Percentiles rank a stretch among this genome's conserved stretches.
These are phyloP conservation scores for Auricularia sp. DNA, from an alignment of 768 basidiomycete species.

Conservation along the genomic window DNA sequence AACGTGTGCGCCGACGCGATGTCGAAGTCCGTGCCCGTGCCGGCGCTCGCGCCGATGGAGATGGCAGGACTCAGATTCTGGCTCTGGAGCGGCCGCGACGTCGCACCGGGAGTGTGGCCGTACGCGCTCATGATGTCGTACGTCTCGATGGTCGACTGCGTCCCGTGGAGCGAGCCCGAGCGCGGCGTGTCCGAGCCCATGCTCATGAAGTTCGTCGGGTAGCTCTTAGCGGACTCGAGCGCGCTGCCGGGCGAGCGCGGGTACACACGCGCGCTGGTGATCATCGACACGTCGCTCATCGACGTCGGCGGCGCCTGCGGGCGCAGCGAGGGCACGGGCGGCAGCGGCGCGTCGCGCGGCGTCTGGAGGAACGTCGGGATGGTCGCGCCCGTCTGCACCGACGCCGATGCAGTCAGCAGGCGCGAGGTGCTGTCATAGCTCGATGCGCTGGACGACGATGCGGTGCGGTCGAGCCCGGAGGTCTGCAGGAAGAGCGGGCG, in stretches of 20 bases:
- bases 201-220: neutral
- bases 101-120: neutral
- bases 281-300: neutral
- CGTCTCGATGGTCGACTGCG: neutral
- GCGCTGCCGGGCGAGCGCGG: neutral
- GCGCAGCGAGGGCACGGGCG: neutral
- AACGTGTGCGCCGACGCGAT: neutral
- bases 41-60: neutral
- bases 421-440: neutral
- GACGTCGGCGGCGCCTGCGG: neutral
- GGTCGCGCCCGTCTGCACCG: neutral
- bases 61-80: neutral
- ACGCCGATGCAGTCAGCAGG: neutral
- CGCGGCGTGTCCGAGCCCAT: neutral
- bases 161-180: neutral
- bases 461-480: neutral
- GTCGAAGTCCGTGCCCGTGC: neutral
- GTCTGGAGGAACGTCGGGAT: neutral
- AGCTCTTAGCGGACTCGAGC: neutral
- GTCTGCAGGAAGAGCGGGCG: neutral
- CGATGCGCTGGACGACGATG: neutral
- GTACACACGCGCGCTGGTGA: neutral
- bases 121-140: neutral
- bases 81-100: neutral
- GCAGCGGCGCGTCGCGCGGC: neutral